Evolutionary conservation across 306 rosid genomes (phyloP).

Genomic region (Rosa lucieae): DNA sequence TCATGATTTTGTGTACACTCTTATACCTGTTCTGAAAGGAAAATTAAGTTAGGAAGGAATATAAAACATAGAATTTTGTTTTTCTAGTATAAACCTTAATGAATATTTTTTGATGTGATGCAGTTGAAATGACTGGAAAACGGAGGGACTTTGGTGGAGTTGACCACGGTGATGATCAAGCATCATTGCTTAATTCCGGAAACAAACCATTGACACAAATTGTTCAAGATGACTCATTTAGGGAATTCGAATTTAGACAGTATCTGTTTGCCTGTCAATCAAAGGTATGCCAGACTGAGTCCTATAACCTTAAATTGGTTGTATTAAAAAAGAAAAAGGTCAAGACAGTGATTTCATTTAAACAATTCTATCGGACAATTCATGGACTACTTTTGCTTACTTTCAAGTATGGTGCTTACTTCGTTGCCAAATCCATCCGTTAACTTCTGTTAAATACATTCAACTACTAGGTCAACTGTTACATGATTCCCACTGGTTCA

Average conservation of each 20-base stretch:
- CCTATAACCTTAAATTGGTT: not conserved
- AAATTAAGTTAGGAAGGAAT: not conserved
- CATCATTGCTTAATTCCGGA: conserved; percentile 72
- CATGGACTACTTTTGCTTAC: conserved; percentile 6
- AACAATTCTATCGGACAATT: not conserved
- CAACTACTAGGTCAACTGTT: not conserved
- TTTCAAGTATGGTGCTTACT: not conserved
- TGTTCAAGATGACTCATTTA: conserved; percentile 89
- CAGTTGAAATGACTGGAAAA: conserved; percentile 73
- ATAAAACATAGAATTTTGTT: not conserved
- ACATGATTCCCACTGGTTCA: not conserved
- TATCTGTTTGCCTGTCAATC: conserved; percentile 92
- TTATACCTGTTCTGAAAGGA: not conserved
- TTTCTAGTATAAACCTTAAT: conserved; percentile 14
- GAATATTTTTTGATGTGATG: conserved; percentile 21
- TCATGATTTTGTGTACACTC: not conserved
- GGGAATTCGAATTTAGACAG: conserved; percentile 98
- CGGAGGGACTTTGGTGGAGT: conserved; percentile 88
- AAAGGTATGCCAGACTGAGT: conserved; percentile 57
- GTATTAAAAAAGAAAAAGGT: conserved; percentile 14
- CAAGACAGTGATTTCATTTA: conserved; percentile 19
- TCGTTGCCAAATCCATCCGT: not conserved
- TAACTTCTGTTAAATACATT: not conserved
- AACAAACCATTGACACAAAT: conserved; percentile 83
- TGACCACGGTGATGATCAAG: conserved; percentile 92